Conservation (phyloP, 176 grass and related monocot genomes). For the Pontederia crassipes region DNA sequence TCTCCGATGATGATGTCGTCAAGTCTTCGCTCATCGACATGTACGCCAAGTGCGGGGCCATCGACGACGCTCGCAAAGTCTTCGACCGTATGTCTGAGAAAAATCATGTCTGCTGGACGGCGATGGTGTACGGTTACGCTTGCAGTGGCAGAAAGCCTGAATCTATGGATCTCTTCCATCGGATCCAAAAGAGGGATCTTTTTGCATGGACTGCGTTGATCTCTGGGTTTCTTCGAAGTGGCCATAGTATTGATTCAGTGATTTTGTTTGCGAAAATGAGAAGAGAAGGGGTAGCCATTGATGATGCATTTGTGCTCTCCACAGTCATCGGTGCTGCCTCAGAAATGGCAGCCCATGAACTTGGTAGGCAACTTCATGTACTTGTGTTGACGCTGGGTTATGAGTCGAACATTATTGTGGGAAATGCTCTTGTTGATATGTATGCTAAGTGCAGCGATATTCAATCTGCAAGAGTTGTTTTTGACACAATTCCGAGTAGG, state of each 20-base stretch:
- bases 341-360: constrained; percentile 37
- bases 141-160: constrained; percentile 24
- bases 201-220: constrained; percentile 80
- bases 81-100: constrained; percentile 50
- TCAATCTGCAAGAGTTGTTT: constrained; percentile 66
- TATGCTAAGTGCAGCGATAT: constrained; percentile 93
- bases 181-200: constrained; percentile 46
- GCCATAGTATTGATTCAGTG: constrained; percentile 31
- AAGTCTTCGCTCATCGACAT: constrained; percentile 77
- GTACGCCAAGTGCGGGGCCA: constrained; percentile 61
- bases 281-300: constrained; percentile 40
- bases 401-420: constrained; percentile 36
- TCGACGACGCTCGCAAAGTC: constrained; percentile 49
- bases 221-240: constrained; percentile 49
- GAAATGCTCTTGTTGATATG: constrained; percentile 77
- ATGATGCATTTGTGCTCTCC: constrained; percentile 51
- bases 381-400: constrained; percentile 45
- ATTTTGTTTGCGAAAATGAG: constrained; percentile 63
- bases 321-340: constrained; percentile 30
- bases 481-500: constrained; percentile 30
- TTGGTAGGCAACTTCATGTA: constrained; percentile 62
- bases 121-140: constrained; percentile 62
- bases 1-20: constrained; percentile 38
- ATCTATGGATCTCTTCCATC: constrained; percentile 45
- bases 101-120: constrained; percentile 61